Conservation (phyloP, 768 basidiomycete species). For the Amanita molliuscula region DNA sequence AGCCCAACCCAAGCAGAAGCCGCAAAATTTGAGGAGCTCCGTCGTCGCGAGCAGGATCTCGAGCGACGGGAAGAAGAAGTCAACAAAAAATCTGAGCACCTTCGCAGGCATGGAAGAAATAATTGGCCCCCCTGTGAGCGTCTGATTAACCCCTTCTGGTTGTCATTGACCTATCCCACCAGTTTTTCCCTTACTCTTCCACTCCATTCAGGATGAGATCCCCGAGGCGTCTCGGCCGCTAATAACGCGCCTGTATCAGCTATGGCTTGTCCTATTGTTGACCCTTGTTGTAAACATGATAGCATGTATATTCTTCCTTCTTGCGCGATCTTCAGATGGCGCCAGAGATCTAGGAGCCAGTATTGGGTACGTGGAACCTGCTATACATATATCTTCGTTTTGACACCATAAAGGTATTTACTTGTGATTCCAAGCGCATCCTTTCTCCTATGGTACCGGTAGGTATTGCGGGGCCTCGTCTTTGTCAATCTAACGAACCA, state of each 20-base stretch:
- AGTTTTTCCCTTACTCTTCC: constrained; percentile 94
- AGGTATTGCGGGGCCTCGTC: constrained; percentile 17
- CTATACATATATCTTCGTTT: constrained; percentile 13
- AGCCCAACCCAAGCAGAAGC: constrained; percentile 24
- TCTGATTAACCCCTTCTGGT: constrained; percentile 11
- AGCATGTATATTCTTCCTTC: constrained; percentile 78
- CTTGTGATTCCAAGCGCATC: constrained; percentile 69
- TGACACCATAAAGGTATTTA: constrained; percentile 46
- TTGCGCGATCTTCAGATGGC: constrained; percentile 66
- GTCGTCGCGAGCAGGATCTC: constrained; percentile 72
- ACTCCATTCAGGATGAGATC: constrained; percentile 86
- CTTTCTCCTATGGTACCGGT: constrained; percentile 96
- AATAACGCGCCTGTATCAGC: constrained; percentile 79
- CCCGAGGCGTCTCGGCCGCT: constrained; percentile 70
- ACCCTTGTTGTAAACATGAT: constrained; percentile 87
- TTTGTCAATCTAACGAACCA: constrained; percentile 8
- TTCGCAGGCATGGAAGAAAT: constrained; percentile 69
- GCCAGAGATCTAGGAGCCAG: constrained; percentile 75
- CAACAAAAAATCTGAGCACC: constrained; percentile 53
- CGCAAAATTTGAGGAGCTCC: constrained; percentile 52
- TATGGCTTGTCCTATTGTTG: constrained; percentile 84
- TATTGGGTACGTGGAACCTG: constrained; percentile 50
- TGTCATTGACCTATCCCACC: constrained; percentile 12
- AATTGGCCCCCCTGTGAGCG: constrained; percentile 89
- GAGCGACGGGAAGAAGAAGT: constrained; percentile 72